Conservation (phyloP, 2,329 filamentous ascomycete genomes). For the Fusarium xylarioides region DNA sequence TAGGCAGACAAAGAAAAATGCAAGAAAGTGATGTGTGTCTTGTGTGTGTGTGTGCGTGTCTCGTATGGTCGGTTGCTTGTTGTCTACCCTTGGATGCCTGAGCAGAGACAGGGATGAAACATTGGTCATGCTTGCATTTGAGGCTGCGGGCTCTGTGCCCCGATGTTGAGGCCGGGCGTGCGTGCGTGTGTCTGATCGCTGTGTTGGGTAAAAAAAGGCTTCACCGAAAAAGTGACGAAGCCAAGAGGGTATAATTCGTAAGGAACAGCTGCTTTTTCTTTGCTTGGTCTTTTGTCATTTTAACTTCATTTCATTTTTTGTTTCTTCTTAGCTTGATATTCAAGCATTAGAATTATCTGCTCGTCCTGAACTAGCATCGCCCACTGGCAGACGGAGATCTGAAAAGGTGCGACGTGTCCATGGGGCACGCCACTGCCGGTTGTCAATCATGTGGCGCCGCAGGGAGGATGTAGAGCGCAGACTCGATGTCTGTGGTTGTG, state of each 20-base stretch:
- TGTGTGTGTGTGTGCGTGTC: neutral
- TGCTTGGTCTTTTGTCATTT: conserved; percentile 5
- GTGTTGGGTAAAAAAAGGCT: conserved; percentile 6
- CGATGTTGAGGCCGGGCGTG: conserved; percentile 12
- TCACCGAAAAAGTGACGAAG: conserved; percentile 10
- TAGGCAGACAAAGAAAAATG: conserved; percentile 11
- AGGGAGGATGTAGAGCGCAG: conserved; percentile 10
- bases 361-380: conserved; percentile 42
- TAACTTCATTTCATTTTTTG: conserved; percentile 1
- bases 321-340: neutral
- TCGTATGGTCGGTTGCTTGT: conserved; percentile 1
- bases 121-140: conserved; percentile 25
- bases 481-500: conserved; percentile 17
- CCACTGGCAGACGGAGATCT: conserved; percentile 53
- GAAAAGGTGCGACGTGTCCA: conserved; percentile 43
- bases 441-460: conserved; percentile 31
- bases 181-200: neutral
- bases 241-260: conserved; percentile 37
- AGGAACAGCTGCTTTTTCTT: conserved; percentile 26
- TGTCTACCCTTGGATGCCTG: neutral
- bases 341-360: conserved; percentile 33
- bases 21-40: neutral
- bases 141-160: conserved; percentile 33
- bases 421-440: conserved; percentile 17
- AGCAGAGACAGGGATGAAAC: conserved; percentile 16